Evolutionary conservation across 768 basidiomycete genomes (phyloP).

Genomic region (Amanita phalloides): DNA sequence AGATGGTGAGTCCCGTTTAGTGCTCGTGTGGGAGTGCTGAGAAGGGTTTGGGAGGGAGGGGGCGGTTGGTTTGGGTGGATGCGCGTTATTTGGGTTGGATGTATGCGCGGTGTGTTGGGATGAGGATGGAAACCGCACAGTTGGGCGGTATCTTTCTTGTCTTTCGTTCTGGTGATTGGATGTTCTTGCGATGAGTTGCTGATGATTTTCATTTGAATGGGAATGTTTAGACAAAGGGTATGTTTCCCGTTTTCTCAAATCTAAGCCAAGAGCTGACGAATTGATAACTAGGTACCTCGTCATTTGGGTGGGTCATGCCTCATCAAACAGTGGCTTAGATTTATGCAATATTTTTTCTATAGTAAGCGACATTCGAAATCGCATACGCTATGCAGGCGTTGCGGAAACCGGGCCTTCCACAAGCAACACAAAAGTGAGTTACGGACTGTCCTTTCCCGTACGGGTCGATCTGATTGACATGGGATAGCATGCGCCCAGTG

Average conservation of each 20-base stretch:
- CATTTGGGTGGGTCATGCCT: conserved; percentile 67
- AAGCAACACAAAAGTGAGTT: conserved; percentile 94
- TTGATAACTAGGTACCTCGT: conserved; percentile 70
- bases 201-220: conserved; percentile 13
- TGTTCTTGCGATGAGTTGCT: conserved; percentile 7
- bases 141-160: neutral
- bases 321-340: neutral
- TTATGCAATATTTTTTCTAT: conserved; percentile 2
- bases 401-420: conserved; percentile 94
- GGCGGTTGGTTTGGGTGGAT: conserved; percentile 6
- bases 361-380: conserved; percentile 98
- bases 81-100: conserved; percentile 11
- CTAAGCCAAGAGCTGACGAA: neutral
- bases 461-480: neutral
- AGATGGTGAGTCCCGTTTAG: conserved; percentile 31
- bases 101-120: neutral
- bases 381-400: conserved; percentile 95
- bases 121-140: neutral
- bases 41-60: conserved; percentile 11
- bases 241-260: conserved; percentile 17
- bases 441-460: neutral
- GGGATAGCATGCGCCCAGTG: conserved; percentile 84
- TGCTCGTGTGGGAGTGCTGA: conserved; percentile 8
- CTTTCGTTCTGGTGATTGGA: conserved; percentile 4
- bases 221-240: conserved; percentile 72